Evolutionary conservation across 805 yeast species (phyloP), one percentile per base, ranked within the genome.

Genomic region (Jamesozyma hellenica): DNA sequence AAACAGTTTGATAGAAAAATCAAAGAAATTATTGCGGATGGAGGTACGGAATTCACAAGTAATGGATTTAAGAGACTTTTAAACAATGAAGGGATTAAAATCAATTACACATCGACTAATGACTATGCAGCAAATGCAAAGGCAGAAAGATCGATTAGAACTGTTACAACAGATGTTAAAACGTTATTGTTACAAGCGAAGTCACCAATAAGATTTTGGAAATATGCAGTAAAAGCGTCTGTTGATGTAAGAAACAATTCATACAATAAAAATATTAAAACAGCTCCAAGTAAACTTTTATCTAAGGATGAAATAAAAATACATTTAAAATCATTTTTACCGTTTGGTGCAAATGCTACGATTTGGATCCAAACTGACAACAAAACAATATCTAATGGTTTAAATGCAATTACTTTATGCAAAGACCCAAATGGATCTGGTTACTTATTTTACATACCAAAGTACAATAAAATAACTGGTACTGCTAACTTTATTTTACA

Each of bases 41-140:
- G 38, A 31, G 47, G 47, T 8, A 23, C 42, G 6, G 47, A 42
- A 25, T 42, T 44, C 26, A 37, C 16, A 5, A 42, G 40, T 28
- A 10, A 18, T 2, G n/a, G 15, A 3, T 4, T 39, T 14, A 26
- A 26, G 16, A n/a, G 17, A n/a, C 9, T 31, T 13, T 9, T 34
- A 5, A 18, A 31, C 1, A 15, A 26, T 3, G 28, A 16, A 14
- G 46, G 42, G 19, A 44, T 45, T 5, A 23, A 15, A n/a, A 27
- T 8, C 9, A 29, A 19, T 3, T 35, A 23, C 10, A 40, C 42
- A 1, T 11, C 38, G 4, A 35, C 41, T 10, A 28, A 42, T 17
- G 44, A 40, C 17, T 46, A 45, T 28, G 26, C 44, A 2, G 38
- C 41, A 1, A 45, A 45, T 28, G 48, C 35, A 1, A 37, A 39